These are phyloP conservation scores for Citrus sinensis DNA, from an alignment of 345 rosid species.

Conservation along the genomic window DNA sequence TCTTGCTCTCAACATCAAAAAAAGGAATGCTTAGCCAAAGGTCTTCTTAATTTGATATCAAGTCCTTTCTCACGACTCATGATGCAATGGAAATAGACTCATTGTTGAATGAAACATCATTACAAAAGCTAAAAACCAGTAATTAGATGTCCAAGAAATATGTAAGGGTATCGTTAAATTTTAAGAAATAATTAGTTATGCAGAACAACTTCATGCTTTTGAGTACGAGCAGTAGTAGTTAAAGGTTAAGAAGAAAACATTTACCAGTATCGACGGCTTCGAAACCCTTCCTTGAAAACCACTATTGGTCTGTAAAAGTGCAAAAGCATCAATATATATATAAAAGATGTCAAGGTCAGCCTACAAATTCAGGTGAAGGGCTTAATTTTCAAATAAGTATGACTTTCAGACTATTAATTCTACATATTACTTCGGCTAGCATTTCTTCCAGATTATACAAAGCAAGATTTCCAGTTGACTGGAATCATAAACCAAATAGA, in stretches of 20 bases:
- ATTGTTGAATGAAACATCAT: not conserved
- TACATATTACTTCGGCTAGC: too few relatives aligned
- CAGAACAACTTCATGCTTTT: too few relatives aligned
- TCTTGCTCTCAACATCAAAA: not conserved
- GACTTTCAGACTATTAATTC: too few relatives aligned
- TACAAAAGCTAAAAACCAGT: not conserved
- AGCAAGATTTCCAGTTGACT: not conserved
- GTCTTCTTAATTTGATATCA: not conserved
- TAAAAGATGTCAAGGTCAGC: too few relatives aligned
- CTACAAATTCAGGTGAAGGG: too few relatives aligned
- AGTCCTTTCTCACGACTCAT: not conserved
- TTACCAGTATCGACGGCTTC: conserved; percentile 87
- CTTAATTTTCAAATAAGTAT: too few relatives aligned
- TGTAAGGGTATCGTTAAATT: not conserved
- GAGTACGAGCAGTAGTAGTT: not conserved
- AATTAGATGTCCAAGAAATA: not conserved
- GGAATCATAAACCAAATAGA: too few relatives aligned
- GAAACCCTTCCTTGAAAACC: conserved; percentile 87
- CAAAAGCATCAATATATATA: not conserved
- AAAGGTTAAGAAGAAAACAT: not conserved
- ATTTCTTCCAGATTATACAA: not conserved
- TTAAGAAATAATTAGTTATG: too few relatives aligned
- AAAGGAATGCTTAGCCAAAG: not conserved
- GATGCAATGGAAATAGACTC: too few relatives aligned
- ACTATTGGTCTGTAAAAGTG: conserved; percentile 55